Evolutionary conservation across 495 filamentous ascomycete genomes (phyloP), one percentile per base, ranked within the genome.

Genomic region (Xylaria cubensis): DNA sequence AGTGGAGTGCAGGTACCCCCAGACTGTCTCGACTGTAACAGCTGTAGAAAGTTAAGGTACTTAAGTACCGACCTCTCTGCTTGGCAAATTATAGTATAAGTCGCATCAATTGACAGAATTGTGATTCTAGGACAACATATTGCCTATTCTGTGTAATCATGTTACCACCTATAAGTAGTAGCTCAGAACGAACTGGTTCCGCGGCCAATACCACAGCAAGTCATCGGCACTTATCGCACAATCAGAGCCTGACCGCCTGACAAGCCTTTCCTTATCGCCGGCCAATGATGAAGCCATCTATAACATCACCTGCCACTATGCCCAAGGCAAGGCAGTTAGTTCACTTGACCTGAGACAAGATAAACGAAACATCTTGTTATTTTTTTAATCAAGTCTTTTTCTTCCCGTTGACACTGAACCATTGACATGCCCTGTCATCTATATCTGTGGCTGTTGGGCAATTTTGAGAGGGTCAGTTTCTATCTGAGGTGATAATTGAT

Each of bases 251-350:
- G 53, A 17, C 53, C 53, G 24, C 53, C 53, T 56, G 53, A 56
- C 53, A 17, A 13, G 26, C 26, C 53, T 32, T 56, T 32, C 12
- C 24, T 56, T 56, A 56, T 56, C 53, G 19, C 53, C 53, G 29
- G 26, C 53, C 53, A 56, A 56, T 56, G 4, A 26, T 56, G 53
- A 56, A 17, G 53, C 53, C 53, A 32, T 56, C 24, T 56, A 17
- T 26, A 56, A 56, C 53, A 32, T 56, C 53, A 56, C 13, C 26
- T 32, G 53, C 13, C 26, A 1, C 26, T 17, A 17, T 17, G 53
- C 26, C 26, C 26, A 56, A 29, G 51, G 51, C 51, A 56, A 29
- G 12, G 4, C 6, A 10, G 48, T 0, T n/a, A 29, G 29, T 24
- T 55, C 51, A 29, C 21, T 29, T 13, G 8, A 55, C 51, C 10